phyloP scores from a whole-genome alignment of 495 filamentous ascomycete species.

The Aspergillus cristatus region DNA sequence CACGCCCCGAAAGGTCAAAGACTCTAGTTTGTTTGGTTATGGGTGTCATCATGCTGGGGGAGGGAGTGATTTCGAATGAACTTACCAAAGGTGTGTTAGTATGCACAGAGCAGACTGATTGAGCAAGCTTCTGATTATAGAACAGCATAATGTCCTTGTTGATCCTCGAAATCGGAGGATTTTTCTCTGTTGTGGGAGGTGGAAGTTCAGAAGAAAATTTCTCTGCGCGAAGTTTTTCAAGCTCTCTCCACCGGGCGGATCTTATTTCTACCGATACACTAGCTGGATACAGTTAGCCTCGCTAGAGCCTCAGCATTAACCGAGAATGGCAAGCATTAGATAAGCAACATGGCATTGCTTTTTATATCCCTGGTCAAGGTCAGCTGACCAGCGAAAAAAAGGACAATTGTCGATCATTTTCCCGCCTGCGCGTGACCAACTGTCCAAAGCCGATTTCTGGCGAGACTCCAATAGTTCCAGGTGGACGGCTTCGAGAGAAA shows the following conservation, averaged over 20 bases:
- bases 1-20: slow-evolving; percentile 91
- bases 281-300: slow-evolving; percentile 1
- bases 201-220: slow-evolving; percentile 4
- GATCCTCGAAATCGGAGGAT: no score
- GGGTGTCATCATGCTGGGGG: slow-evolving; percentile 53
- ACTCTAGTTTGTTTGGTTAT: slow-evolving; percentile 99
- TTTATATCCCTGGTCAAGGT: no score
- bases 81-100: no score
- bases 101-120: no score
- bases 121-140: no score
- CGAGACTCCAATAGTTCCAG: slow-evolving; percentile 2
- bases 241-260: slow-evolving; percentile 8
- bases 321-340: no score
- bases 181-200: slow-evolving; percentile 6
- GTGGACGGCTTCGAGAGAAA: neutral
- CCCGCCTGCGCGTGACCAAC: no score
- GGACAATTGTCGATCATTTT: neutral
- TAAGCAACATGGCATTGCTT: no score
- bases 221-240: slow-evolving; percentile 16
- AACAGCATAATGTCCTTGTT: no score
- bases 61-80: neutral
- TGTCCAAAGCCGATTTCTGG: slow-evolving; percentile 4
- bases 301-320: no score
- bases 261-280: slow-evolving; percentile 15
- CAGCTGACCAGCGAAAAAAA: neutral